Conservation (phyloP, 2,329 filamentous ascomycete species). For the Rutstroemia sp. region DNA sequence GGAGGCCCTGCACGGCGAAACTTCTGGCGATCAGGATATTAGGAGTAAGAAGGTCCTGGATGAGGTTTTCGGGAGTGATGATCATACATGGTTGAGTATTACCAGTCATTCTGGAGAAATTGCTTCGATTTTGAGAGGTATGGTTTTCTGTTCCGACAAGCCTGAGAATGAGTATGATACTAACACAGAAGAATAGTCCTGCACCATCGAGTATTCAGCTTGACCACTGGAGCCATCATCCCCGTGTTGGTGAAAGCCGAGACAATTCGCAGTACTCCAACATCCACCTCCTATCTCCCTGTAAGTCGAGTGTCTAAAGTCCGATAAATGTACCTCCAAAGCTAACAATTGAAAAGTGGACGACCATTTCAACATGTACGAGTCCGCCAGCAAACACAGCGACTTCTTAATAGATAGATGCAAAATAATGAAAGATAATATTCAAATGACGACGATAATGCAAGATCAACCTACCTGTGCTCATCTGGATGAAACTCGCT, state of each 20-base stretch:
- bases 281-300: slow-evolving; percentile 2
- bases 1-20: slow-evolving; percentile 36
- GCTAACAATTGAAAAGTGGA: background rate
- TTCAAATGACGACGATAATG: background rate
- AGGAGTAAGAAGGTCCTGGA: slow-evolving; percentile 41
- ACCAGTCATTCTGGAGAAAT: slow-evolving; percentile 56
- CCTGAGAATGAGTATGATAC: background rate
- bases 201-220: slow-evolving; percentile 49
- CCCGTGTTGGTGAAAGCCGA: slow-evolving; percentile 58
- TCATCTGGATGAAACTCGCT: too few species aligned
- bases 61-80: slow-evolving; percentile 47
- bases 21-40: slow-evolving; percentile 38
- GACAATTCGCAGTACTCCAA: slow-evolving; percentile 26
- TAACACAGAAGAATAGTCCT: slow-evolving; percentile 33
- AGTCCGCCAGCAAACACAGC: slow-evolving; percentile 4
- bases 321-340: background rate
- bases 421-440: background rate
- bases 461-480: too few species aligned
- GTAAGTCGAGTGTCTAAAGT: background rate
- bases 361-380: slow-evolving; percentile 5
- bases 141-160: background rate
- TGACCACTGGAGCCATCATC: slow-evolving; percentile 60
- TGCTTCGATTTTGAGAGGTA: slow-evolving; percentile 37
- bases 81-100: slow-evolving; percentile 48
- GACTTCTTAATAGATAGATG: background rate